Conservation (phyloP, 106 monocot species). For the Phalaenopsis aphrodite region DNA sequence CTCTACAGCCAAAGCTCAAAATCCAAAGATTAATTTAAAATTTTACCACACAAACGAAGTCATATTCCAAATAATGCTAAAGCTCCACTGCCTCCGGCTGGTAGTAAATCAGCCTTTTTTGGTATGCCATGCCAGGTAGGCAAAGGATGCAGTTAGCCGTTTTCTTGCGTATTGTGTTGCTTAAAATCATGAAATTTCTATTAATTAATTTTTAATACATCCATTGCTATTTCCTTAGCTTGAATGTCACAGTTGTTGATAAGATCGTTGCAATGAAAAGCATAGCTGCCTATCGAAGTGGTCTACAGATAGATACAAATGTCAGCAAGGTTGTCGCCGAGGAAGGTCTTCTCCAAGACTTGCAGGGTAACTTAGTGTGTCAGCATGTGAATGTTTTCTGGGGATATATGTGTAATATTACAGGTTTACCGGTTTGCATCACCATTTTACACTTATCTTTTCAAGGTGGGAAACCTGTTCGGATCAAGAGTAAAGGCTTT, state of each 20-base stretch:
- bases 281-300: slow-evolving; percentile 96
- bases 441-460: slow-evolving; percentile 6
- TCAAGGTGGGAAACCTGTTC: slow-evolving; percentile 66
- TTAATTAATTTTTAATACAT: slow-evolving; percentile 3
- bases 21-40: too few relatives aligned
- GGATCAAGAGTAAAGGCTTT: slow-evolving; percentile 71
- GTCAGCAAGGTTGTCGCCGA: slow-evolving; percentile 67
- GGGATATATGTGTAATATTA: not conserved
- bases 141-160: not conserved
- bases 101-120: not conserved
- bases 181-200: not conserved
- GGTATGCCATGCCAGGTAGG: not conserved
- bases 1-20: too few relatives aligned
- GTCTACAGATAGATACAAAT: slow-evolving; percentile 68
- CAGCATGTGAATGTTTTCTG: not conserved
- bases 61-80: too few relatives aligned
- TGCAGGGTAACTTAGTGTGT: slow-evolving; percentile 38
- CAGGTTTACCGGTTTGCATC: not conserved
- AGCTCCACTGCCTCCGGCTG: too few relatives aligned
- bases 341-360: slow-evolving; percentile 66
- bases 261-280: slow-evolving; percentile 85
- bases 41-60: too few relatives aligned
- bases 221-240: slow-evolving; percentile 37
- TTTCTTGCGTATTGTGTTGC: not conserved
- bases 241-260: slow-evolving; percentile 41